Evolutionary conservation across 2,329 filamentous ascomycete genomes (phyloP).

Genomic region (Trichoderma sp.): DNA sequence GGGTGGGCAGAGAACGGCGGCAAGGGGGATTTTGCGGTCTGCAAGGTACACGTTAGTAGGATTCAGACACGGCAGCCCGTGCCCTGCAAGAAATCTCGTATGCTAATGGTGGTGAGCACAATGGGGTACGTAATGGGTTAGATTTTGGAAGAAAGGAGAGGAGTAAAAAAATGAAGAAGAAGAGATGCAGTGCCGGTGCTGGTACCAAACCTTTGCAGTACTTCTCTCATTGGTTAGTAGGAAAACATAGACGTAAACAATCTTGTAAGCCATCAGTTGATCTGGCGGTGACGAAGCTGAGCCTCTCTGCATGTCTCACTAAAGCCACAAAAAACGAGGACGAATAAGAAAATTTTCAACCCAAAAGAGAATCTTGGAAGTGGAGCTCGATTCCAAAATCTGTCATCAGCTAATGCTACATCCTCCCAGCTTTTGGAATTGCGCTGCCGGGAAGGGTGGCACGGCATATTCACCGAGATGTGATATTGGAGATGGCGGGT

Average conservation of each 20-base stretch:
- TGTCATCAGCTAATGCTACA: not conserved
- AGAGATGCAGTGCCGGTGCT: not conserved
- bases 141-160: not conserved
- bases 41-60: not conserved
- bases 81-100: not conserved
- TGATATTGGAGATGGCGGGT: constrained; percentile 16
- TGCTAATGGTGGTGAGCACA: not conserved
- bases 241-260: not conserved
- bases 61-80: not conserved
- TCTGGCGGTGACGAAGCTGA: constrained; percentile 15
- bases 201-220: not conserved
- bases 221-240: not conserved
- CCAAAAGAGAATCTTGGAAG: not conserved
- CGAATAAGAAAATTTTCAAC: not conserved
- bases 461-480: constrained; percentile 21
- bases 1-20: not conserved
- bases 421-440: not conserved
- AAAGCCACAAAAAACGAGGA: not conserved
- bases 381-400: not conserved
- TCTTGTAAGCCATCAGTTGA: not conserved
- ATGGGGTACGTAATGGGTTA: not conserved
- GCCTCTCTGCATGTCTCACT: not conserved
- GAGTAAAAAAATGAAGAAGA: not conserved
- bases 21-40: constrained; percentile 3
- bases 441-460: not conserved